Percentiles rank a stretch among this genome's conserved stretches.
These are phyloP conservation scores for Cucumis sativus DNA, from an alignment of 306 rosid species.

Conservation along the genomic window DNA sequence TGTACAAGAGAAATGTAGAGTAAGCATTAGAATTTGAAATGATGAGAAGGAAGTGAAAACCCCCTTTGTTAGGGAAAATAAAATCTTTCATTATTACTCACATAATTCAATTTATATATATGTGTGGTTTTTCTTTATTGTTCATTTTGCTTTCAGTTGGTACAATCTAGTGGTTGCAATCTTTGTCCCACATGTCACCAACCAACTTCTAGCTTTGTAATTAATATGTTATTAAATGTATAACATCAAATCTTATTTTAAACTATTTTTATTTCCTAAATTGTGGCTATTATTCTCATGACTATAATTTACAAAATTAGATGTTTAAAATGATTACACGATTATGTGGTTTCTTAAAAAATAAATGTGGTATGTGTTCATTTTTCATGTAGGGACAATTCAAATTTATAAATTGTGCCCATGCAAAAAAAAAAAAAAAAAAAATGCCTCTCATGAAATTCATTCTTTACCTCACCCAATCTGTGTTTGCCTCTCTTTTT, in stretches of 20 bases:
- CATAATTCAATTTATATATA: background rate
- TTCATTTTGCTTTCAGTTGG: background rate
- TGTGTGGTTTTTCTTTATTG: background rate
- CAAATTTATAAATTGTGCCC: too few species aligned
- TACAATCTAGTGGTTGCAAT: background rate
- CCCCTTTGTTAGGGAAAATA: background rate
- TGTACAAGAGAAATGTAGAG: background rate
- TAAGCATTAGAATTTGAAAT: background rate
- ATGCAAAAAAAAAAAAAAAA: too few species aligned
- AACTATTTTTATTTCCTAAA: too few species aligned
- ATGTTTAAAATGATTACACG: too few species aligned
- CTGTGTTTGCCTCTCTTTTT: too few species aligned
- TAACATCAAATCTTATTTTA: background rate
- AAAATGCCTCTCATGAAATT: too few species aligned
- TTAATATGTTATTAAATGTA: background rate
- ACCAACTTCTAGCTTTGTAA: background rate
- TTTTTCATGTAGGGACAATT: too few species aligned
- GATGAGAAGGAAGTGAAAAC: background rate
- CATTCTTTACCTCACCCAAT: too few species aligned
- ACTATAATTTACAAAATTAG: too few species aligned
- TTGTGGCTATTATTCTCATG: too few species aligned
- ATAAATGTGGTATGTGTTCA: too few species aligned
- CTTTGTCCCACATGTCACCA: background rate
- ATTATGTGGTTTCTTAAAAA: too few species aligned
- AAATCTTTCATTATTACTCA: background rate